Evolutionary conservation across 768 basidiomycete species (phyloP).

Genomic region (Steccherinum ochraceum): DNA sequence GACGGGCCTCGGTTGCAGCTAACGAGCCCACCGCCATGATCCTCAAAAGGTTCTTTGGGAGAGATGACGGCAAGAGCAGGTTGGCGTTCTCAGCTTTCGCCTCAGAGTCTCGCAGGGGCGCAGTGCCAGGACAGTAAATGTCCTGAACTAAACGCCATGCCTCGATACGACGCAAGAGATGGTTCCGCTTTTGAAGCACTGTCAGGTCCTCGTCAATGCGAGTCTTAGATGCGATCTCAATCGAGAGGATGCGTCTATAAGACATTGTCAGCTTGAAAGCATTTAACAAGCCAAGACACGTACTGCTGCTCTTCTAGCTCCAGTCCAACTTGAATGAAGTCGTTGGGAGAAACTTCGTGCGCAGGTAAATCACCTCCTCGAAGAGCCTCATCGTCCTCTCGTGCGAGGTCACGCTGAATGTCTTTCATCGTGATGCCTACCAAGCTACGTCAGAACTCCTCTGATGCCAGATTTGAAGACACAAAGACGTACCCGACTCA

Average conservation of each 20-base stretch:
- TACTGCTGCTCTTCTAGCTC: conserved; percentile 23
- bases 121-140: conserved; percentile 8
- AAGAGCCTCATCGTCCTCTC: no score
- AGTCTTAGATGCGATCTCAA: not conserved
- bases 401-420: no score
- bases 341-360: conserved; percentile 9
- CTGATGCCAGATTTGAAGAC: no score
- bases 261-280: not conserved
- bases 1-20: not conserved
- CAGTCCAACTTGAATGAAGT: conserved; percentile 14
- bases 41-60: not conserved
- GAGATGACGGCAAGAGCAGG: not conserved
- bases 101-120: no score
- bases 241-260: not conserved
- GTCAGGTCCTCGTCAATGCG: not conserved
- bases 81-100: not conserved
- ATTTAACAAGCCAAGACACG: no score
- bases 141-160: conserved; percentile 2
- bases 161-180: conserved; percentile 1
- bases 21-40: not conserved
- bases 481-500: no score
- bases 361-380: no score
- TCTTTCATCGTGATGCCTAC: no score
- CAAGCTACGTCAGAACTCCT: no score
- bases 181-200: conserved; percentile 4